These are phyloP conservation scores for Solanum hybrid DNA, from an alignment of 305 asterid genomes.

Conservation along the genomic window DNA sequence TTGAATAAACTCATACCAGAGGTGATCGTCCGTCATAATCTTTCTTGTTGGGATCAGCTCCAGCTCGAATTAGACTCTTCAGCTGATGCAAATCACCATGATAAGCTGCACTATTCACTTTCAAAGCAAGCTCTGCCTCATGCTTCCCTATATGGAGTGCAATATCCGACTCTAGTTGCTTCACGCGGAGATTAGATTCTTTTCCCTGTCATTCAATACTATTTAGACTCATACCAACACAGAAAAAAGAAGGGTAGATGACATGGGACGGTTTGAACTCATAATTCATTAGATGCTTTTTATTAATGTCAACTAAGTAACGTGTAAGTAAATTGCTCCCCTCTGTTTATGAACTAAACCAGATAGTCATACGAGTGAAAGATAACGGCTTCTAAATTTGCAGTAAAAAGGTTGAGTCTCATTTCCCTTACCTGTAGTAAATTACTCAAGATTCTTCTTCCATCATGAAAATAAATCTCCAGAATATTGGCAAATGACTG, in stretches of 20 bases:
- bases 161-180: constrained; percentile 73
- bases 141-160: constrained; percentile 60
- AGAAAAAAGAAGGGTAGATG: no score
- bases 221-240: background rate
- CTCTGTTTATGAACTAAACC: background rate
- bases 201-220: constrained; percentile 34
- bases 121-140: constrained; percentile 84
- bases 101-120: constrained; percentile 74
- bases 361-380: background rate
- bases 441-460: constrained; percentile 67
- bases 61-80: constrained; percentile 61
- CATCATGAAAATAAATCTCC: constrained; percentile 82
- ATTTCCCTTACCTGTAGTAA: constrained; percentile 52
- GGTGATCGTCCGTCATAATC: constrained; percentile 88
- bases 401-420: background rate
- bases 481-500: constrained; percentile 73
- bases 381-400: background rate
- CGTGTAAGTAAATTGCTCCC: no score
- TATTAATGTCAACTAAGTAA: background rate
- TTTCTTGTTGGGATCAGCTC: constrained; percentile 76
- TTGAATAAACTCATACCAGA: constrained; percentile 34
- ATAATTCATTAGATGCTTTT: background rate
- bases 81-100: constrained; percentile 73
- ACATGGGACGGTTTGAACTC: background rate
- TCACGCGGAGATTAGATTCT: constrained; percentile 54